Conservation (phyloP, 1,139 yeast species). For the Starmera stellimalicola region DNA sequence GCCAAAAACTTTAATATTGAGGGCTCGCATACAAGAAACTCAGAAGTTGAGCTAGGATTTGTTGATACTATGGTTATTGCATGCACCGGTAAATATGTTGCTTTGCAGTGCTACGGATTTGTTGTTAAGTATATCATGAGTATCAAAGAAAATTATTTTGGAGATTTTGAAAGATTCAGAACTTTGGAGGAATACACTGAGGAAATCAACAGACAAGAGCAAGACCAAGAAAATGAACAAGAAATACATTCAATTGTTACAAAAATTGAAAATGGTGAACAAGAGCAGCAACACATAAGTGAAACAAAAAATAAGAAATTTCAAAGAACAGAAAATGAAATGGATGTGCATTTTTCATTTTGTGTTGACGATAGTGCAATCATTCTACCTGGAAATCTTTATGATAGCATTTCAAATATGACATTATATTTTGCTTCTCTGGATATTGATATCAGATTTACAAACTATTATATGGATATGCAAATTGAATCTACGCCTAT, state of each 20-base stretch:
- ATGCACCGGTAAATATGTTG: slow-evolving; percentile 56
- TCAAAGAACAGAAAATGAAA: slow-evolving; percentile 55
- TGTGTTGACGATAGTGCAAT: slow-evolving; percentile 62
- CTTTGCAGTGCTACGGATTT: slow-evolving; percentile 71
- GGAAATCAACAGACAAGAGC: neutral
- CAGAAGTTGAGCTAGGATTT: slow-evolving; percentile 50
- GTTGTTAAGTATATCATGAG: slow-evolving; percentile 65
- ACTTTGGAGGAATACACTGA: slow-evolving; percentile 74
- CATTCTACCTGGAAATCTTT: slow-evolving; percentile 64
- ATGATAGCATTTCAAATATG: slow-evolving; percentile 53
- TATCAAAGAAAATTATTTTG: slow-evolving; percentile 85
- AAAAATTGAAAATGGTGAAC: neutral
- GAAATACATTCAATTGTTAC: neutral
- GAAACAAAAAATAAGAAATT: slow-evolving; percentile 20
- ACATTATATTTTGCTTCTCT: slow-evolving; percentile 56
- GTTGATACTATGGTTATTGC: slow-evolving; percentile 63
- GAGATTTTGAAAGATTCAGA: slow-evolving; percentile 72
- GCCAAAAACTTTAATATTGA: slow-evolving; percentile 49
- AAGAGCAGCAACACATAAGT: slow-evolving; percentile 1
- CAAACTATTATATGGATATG: slow-evolving; percentile 88
- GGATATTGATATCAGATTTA: slow-evolving; percentile 72
- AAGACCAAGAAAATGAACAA: neutral
- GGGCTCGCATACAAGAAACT: slow-evolving; percentile 60
- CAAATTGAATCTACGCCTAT: slow-evolving; percentile 50
- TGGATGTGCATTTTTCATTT: slow-evolving; percentile 67